Base-by-base conservation (phyloP, 116 monocot species). In the Papilionanthe hybrid region DNA sequence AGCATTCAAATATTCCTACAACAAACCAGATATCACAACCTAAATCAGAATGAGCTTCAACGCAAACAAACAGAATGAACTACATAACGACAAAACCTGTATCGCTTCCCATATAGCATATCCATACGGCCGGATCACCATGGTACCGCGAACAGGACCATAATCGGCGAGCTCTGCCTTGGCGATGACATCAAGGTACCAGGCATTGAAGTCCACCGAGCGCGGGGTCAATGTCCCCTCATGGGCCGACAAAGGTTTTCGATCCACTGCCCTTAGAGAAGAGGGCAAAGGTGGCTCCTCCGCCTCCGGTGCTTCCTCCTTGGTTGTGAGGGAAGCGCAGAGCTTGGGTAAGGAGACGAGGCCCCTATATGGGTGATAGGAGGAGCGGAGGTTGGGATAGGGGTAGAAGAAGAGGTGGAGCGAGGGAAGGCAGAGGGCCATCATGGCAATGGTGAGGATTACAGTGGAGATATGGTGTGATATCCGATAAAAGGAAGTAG, bases 101-200 rank as follows among this genome's bases (percentile, higher is more conserved):
- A 99, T 95, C 29, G 88, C 73, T 76, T 99, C 99, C 99, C 99
- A 99, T 50, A 99, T 95, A 80, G 99, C 95, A 29, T 99, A 99
- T 43, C 99, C 99, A 78, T 99, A 99, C 12, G 95, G 99, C 5
- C 99, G 85, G 67, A 99, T 95, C 41, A 99, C 99, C 99, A 99
- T 99, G 45, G 99, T 99, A 42, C 99, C 99, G 7, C 99, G 85
- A 13, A 99, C 99, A 19, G 99, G 95, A 8, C 99, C 95, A 50
- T 99, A 99, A 76, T 95, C 99, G 3, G 99, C 95, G n/a, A 99
- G 93, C 93, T 99, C 95, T 13, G 99, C 99, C 28, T 73, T 80
- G 42, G 93, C 88, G 53, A 94, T 93, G 28, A 95, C 91, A 47
- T 99, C 93, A 15, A 95, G 84, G 67, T 99, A 99, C 98, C 98